These are phyloP conservation scores for Boletus sp. DNA, from an alignment of 768 basidiomycete genomes.

Conservation along the genomic window DNA sequence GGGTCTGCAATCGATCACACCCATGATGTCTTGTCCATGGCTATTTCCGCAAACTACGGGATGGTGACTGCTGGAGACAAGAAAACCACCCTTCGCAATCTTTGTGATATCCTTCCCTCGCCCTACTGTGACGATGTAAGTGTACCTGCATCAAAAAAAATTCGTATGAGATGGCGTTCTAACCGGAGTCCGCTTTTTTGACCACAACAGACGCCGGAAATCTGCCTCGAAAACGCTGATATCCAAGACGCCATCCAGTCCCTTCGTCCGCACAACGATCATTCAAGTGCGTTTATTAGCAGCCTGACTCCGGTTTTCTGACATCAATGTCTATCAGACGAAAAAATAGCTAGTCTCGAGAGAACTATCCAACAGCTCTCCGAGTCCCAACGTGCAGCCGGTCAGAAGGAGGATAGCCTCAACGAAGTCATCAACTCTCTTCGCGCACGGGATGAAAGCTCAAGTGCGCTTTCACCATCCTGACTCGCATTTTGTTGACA, in stretches of 20 bases:
- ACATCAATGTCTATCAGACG: neutral
- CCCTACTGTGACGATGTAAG: slow-evolving; percentile 5
- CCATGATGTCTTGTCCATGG: neutral
- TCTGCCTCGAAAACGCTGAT: neutral
- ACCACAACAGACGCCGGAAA: neutral
- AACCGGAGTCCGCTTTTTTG: neutral
- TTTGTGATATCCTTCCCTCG: slow-evolving; percentile 1
- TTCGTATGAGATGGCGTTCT: neutral
- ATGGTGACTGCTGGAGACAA: neutral
- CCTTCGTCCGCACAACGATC: neutral
- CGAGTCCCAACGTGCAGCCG: too few relatives aligned
- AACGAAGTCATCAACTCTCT: too few relatives aligned
- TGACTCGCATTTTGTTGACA: neutral
- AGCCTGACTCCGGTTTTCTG: neutral
- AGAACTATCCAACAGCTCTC: neutral
- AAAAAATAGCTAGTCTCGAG: neutral
- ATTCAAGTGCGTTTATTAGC: neutral
- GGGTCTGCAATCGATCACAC: neutral
- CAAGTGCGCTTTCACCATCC: neutral
- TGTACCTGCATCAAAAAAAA: neutral
- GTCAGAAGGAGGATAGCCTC: too few relatives aligned
- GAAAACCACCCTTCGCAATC: slow-evolving; percentile 2
- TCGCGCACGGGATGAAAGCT: neutral
- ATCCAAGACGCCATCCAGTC: neutral
- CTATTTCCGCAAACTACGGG: neutral